A percentile compares a stretch with the other conserved stretches of the same genome.
Conservation (phyloP, 352 stramenopile genomes). For the Phytopythium kandeliae region DNA sequence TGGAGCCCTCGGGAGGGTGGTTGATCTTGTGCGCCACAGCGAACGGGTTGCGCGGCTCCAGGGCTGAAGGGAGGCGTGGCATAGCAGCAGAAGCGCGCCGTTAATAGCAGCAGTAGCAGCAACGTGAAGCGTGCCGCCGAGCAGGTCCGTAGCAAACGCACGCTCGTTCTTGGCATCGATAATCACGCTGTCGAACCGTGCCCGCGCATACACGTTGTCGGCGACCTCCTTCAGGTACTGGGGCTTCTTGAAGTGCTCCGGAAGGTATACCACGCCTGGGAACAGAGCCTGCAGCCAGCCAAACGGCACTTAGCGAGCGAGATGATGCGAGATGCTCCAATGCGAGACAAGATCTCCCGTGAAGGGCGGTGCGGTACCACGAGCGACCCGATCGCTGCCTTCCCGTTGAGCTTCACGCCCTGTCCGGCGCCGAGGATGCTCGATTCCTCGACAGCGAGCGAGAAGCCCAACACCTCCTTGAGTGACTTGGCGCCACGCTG, state of each 20-base stretch:
- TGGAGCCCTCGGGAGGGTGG: conserved; percentile 55
- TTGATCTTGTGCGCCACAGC: conserved; percentile 86
- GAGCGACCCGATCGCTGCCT: conserved; percentile 57
- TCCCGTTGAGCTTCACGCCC: conserved; percentile 64
- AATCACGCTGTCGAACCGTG: conserved; percentile 83
- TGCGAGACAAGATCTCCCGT: background rate
- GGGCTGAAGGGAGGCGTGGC: conserved; percentile 21
- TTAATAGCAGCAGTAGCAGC: too few species aligned
- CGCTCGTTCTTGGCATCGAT: conserved; percentile 80
- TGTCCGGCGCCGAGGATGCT: conserved; percentile 55
- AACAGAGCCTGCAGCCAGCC: conserved; percentile 48
- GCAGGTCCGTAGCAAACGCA: conserved; percentile 17
- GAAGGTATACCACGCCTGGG: conserved; percentile 74
- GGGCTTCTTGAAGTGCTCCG: conserved; percentile 83
- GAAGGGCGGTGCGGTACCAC: conserved; percentile 29
- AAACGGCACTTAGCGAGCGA: background rate
- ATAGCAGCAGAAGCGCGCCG: too few species aligned
- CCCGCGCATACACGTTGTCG: conserved; percentile 71
- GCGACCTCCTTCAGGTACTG: conserved; percentile 64
- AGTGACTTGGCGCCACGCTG: conserved; percentile 34
- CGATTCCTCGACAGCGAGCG: conserved; percentile 62
- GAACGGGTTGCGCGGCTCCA: conserved; percentile 53
- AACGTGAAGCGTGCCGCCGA: too few species aligned
- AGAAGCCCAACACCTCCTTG: conserved; percentile 58
- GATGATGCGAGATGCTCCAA: background rate